Evolutionary conservation across 768 basidiomycete species (phyloP).

Genomic region (Daedalea quercina): DNA sequence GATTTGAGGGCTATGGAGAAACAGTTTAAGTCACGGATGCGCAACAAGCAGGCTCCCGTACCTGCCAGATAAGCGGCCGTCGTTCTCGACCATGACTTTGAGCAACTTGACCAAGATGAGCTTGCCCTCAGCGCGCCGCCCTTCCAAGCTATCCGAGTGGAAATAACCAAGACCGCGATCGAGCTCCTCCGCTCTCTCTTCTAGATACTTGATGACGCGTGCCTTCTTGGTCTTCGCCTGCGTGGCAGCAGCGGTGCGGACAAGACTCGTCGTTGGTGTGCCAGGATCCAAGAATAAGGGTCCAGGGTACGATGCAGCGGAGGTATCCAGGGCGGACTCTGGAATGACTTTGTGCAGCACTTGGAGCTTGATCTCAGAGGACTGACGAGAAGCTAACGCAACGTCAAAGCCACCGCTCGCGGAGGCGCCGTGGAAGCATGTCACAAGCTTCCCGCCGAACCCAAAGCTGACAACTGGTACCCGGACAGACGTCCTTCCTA

Average conservation of each 20-base stretch:
- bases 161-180: slow-evolving; percentile 71
- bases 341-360: slow-evolving; percentile 65
- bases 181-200: slow-evolving; percentile 69
- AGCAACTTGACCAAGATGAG: slow-evolving; percentile 68
- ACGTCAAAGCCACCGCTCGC: slow-evolving; percentile 74
- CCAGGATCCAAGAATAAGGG: slow-evolving; percentile 80
- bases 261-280: slow-evolving; percentile 54
- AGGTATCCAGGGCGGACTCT: slow-evolving; percentile 49
- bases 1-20: slow-evolving; percentile 45
- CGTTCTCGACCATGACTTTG: slow-evolving; percentile 79
- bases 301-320: slow-evolving; percentile 68
- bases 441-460: slow-evolving; percentile 86
- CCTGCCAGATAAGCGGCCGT: slow-evolving; percentile 85
- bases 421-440: slow-evolving; percentile 76
- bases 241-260: slow-evolving; percentile 49
- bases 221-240: slow-evolving; percentile 82
- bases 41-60: slow-evolving; percentile 32
- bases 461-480: slow-evolving; percentile 86
- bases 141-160: slow-evolving; percentile 41
- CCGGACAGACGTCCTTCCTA: slow-evolving; percentile 64
- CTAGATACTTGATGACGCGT: slow-evolving; percentile 69
- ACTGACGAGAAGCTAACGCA: slow-evolving; percentile 62
- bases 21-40: background rate
- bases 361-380: slow-evolving; percentile 64
- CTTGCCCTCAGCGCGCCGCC: slow-evolving; percentile 66